phyloP scores from a whole-genome alignment of 306 rosid genomes.

The Cucurbita ficifolia region DNA sequence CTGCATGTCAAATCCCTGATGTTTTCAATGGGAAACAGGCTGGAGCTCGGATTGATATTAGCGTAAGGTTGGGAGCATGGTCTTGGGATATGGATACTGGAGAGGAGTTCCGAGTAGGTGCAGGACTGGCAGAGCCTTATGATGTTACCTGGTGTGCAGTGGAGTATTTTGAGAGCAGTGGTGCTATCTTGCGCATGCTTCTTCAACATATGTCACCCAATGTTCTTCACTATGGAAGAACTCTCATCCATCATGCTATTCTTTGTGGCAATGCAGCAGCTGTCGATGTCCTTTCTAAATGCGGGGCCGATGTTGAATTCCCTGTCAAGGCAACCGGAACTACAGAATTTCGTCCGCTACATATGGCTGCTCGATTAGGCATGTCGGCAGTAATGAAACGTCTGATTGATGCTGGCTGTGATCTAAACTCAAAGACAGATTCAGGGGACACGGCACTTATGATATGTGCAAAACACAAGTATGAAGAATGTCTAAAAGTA shows the following conservation, averaged over 20 bases:
- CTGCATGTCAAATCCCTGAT: background rate
- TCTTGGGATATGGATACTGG: slow-evolving; percentile 78
- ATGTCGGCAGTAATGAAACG: slow-evolving; percentile 36
- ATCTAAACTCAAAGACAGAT: slow-evolving; percentile 49
- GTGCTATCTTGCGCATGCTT: slow-evolving; percentile 55
- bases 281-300: slow-evolving; percentile 36
- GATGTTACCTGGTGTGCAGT: slow-evolving; percentile 79
- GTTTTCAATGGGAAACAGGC: slow-evolving; percentile 27
- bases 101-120: slow-evolving; percentile 90
- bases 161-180: slow-evolving; percentile 81
- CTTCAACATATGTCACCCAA: slow-evolving; percentile 31
- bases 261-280: slow-evolving; percentile 69
- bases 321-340: slow-evolving; percentile 43
- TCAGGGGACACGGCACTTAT: slow-evolving; percentile 67
- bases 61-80: slow-evolving; percentile 82
- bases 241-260: slow-evolving; percentile 76
- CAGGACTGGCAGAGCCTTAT: slow-evolving; percentile 88
- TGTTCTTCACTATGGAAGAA: slow-evolving; percentile 44
- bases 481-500: slow-evolving; percentile 49
- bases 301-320: slow-evolving; percentile 43
- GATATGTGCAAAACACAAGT: slow-evolving; percentile 54
- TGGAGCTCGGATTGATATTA: slow-evolving; percentile 36
- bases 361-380: slow-evolving; percentile 79
- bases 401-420: slow-evolving; percentile 64
- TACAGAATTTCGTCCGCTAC: slow-evolving; percentile 52